Conservation (phyloP, 2,329 filamentous ascomycete genomes). For the Huntiella abstrusa region DNA sequence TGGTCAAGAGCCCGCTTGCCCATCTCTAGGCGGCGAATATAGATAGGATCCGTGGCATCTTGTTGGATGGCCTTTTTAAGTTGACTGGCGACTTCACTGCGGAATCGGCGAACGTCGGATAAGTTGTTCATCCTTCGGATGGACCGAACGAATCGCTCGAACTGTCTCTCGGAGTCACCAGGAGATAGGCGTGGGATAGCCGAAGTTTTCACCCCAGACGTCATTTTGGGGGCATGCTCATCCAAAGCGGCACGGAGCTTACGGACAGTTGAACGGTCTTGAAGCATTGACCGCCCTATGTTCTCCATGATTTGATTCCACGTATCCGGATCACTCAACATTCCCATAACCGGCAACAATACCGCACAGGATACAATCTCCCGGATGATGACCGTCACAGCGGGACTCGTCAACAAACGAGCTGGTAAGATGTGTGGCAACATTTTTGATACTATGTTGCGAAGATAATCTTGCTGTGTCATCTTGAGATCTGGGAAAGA, state of each 20-base stretch:
- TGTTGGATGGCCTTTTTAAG: slow-evolving; percentile 65
- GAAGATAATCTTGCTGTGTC: slow-evolving; percentile 74
- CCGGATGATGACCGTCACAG: slow-evolving; percentile 61
- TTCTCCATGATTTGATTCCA: slow-evolving; percentile 96
- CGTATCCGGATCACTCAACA: slow-evolving; percentile 78
- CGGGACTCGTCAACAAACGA: slow-evolving; percentile 56
- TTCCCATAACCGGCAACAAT: slow-evolving; percentile 58
- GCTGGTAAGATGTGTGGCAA: slow-evolving; percentile 58
- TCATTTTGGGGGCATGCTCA: slow-evolving; percentile 73
- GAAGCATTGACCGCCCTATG: slow-evolving; percentile 67
- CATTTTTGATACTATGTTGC: slow-evolving; percentile 52
- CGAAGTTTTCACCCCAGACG: slow-evolving; percentile 42
- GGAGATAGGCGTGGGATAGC: slow-evolving; percentile 64
- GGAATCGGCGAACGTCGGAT: slow-evolving; percentile 79
- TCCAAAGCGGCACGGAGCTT: slow-evolving; percentile 83
- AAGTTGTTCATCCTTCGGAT: slow-evolving; percentile 80
- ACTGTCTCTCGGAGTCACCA: slow-evolving; percentile 74
- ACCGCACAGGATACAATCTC: slow-evolving; percentile 93
- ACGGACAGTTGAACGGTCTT: slow-evolving; percentile 86
- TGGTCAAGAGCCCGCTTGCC: slow-evolving; percentile 81
- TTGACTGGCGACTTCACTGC: slow-evolving; percentile 83
- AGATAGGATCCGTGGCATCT: slow-evolving; percentile 66
- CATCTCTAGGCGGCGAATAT: slow-evolving; percentile 76
- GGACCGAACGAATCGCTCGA: slow-evolving; percentile 81
- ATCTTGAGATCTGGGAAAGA: slow-evolving; percentile 69